Evolutionary conservation across 495 filamentous ascomycete genomes (phyloP), one percentile per base, ranked within the genome.

Genomic region (Sporormia fimetaria): DNA sequence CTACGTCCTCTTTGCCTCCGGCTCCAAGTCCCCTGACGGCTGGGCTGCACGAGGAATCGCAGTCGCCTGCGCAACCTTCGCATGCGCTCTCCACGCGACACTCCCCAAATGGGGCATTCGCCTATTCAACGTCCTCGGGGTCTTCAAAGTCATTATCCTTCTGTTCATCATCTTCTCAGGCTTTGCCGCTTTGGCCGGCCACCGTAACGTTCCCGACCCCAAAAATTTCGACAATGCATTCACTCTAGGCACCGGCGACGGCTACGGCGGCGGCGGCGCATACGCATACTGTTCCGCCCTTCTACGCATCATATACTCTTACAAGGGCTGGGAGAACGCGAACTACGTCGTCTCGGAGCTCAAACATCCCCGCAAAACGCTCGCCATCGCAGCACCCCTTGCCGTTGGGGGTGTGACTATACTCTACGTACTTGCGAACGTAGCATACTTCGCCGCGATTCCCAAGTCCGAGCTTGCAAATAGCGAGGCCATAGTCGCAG

Each of bases 21-120:
- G 75, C 14, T 60, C 62, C 24, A 57, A 68, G 6, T 67, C 74
- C 31, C 69, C 73, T 6, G 70, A 70, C 44, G 67, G 74, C n/a
- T 83, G 79, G 76, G 72, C 70, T 34, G 73, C 79, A 44, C 73
- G 78, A 35, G 76, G 74, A 16, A 72, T 82, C 40, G 80, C 71
- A 1, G 54, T 83, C 31, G 77, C 73, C 4, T 79, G 76, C 56
- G 67, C 80, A 36, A 77, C 78, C 0, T 69, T 69, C 21, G 71
- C 76, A 1, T 75, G 80, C 40, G 52, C 71, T 4, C 63, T 83
- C 32, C 77, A 83, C 42, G 58, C 73, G 1, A 58, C 66, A 12
- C 64, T 75, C 1, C 63, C 77, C 20, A 81, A 81, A 58, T 81
- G 76, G 71, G 80, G 80, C 10, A 65, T 83, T 40, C 68, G 73